Conservation (phyloP, 768 basidiomycete genomes). For the Pulveroboletus ravenelii region DNA sequence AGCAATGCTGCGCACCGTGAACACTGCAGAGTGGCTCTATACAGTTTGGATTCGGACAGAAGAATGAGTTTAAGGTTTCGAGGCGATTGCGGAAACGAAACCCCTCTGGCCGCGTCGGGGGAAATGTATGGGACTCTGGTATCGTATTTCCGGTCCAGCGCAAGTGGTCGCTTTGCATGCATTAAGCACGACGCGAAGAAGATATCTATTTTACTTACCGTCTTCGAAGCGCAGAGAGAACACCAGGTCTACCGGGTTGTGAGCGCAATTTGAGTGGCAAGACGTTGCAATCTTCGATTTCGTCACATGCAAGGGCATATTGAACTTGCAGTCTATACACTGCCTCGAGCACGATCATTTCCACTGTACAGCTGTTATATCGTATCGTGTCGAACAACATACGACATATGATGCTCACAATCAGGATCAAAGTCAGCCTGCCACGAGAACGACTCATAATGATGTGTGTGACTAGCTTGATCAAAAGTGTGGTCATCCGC, state of each 20-base stretch:
- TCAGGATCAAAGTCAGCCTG: conserved; percentile 38
- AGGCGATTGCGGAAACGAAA: conserved; percentile 27
- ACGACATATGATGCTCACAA: conserved; percentile 28
- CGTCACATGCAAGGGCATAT: conserved; percentile 35
- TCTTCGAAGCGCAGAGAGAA: conserved; percentile 22
- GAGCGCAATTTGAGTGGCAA: conserved; percentile 39
- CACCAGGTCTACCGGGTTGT: conserved; percentile 20
- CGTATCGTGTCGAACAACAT: conserved; percentile 17
- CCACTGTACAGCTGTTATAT: conserved; percentile 32
- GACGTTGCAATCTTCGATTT: conserved; percentile 46
- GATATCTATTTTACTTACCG: conserved; percentile 21
- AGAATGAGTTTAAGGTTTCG: conserved; percentile 35
- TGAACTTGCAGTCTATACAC: conserved; percentile 38
- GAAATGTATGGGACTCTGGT: conserved; percentile 17
- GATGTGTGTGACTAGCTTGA: conserved; percentile 32
- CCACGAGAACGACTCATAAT: conserved; percentile 51
- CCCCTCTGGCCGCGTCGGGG: conserved; percentile 5
- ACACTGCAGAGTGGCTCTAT: conserved; percentile 44
- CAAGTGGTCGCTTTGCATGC: conserved; percentile 29
- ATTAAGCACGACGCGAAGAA: conserved; percentile 16
- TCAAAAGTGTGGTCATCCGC: conserved; percentile 57
- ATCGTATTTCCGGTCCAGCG: conserved; percentile 24
- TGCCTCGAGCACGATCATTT: conserved; percentile 48
- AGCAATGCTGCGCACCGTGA: conserved; percentile 38
- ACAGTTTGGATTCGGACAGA: conserved; percentile 53